Evolutionary conservation across 257 asterid genomes (phyloP), one percentile per base, ranked within the genome.

Genomic region (Lycium barbarum): DNA sequence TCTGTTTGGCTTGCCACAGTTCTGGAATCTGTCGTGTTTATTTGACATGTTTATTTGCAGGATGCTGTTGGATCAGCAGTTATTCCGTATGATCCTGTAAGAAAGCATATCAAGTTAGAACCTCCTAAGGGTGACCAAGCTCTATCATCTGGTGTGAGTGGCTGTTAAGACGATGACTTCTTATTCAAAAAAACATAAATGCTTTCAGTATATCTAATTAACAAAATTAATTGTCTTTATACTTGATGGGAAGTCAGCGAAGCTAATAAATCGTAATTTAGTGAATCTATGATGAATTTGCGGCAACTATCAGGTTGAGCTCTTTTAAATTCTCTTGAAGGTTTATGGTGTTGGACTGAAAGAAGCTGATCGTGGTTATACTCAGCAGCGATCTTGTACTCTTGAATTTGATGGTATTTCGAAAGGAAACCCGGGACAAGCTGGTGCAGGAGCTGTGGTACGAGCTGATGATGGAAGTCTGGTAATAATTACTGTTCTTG

Each of bases 401-500:
- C 88, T 85, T 47, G 85, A 85, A 81, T 85, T 70, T 81, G 88
- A 82, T 68, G 88, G 88, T 68, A 12, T 83, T 71, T 85, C 88
- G 3, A 85, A 85, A 85, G 88, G 85, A 51, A 83, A 67, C 17
- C 82, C 82, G 5, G 85, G 85, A 68, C 80, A 68, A 68, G 85
- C 85, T 13, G 88, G 88, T 62, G 88, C 88, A 14, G 88, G 88
- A 70, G 88, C 88, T 58, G 88, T 85, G 45, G 67, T 85, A 4
- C 88, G 88, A 22, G 85, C 88, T 33, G 88, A 82, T 9, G 85
- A 85, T 15, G 88, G 88, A 58, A 85, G 85, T 81, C 43, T 85
- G 79, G 88, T 85, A 85, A 65, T 78, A 22, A 9, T 51, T 65
- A 33, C 53, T 20, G 2, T 65, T 17, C n/a, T 79, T 65, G 43